Percentiles rank a stretch among this genome's conserved stretches.
These are phyloP conservation scores for Plasmodium coatneyi DNA, from an alignment of 169 alveolate genomes.

Conservation along the genomic window DNA sequence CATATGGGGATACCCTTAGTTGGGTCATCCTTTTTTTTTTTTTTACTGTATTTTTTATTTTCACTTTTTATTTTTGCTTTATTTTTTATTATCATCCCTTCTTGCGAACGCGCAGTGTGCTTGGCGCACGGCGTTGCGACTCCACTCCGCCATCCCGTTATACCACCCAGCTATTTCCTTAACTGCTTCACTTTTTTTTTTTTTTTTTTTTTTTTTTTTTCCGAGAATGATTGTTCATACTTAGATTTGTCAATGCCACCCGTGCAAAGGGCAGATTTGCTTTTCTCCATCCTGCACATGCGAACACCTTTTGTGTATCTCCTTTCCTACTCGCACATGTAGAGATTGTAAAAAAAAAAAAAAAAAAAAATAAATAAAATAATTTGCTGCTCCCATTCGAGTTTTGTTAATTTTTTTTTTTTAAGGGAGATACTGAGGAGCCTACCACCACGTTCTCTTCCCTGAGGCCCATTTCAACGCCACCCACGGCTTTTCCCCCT, in stretches of 20 bases:
- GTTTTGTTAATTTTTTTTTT: neutral
- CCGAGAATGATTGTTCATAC: neutral
- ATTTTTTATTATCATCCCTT: neutral
- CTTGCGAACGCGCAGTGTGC: neutral
- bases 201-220: constrained; percentile 1
- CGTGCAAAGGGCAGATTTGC: neutral
- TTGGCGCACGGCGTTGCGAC: neutral
- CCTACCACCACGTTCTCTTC: neutral
- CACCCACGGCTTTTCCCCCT: neutral
- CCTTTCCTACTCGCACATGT: neutral
- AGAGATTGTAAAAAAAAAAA: neutral
- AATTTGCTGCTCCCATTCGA: neutral
- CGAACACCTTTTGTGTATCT: neutral
- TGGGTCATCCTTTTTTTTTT: neutral
- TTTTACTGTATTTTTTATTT: neutral
- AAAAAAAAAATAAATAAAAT: neutral
- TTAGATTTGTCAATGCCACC: neutral
- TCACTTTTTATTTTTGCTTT: neutral
- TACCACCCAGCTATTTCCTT: neutral
- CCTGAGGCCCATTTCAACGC: neutral
- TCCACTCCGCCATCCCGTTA: neutral
- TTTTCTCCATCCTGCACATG: neutral
- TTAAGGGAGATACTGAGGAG: neutral
- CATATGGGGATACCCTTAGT: neutral
- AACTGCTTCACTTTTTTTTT: neutral